These are phyloP conservation scores for Sphagnum magellanicum DNA, from an alignment of 228 moss, liverwort and hornwort genomes.

Conservation along the genomic window DNA sequence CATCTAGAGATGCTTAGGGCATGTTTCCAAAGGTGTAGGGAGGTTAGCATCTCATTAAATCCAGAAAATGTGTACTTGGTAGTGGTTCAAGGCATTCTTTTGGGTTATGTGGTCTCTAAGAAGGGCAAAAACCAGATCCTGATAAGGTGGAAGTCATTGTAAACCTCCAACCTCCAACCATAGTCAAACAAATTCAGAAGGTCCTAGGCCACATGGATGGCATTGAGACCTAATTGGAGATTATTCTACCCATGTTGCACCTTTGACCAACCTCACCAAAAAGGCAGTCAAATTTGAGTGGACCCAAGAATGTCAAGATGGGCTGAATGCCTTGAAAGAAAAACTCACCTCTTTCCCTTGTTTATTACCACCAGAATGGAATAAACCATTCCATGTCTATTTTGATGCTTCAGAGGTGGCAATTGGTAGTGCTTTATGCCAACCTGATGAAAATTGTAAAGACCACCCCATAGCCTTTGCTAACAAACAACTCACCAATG, in stretches of 20 bases:
- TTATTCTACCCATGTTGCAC: neutral
- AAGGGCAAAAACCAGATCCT: neutral
- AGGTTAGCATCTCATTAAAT: neutral
- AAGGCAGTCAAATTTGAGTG: neutral
- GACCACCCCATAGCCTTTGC: constrained; percentile 8
- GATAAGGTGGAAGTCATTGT: neutral
- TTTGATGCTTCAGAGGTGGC: neutral
- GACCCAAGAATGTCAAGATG: neutral
- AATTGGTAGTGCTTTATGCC: neutral
- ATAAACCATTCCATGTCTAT: constrained; percentile 3
- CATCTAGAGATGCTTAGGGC: neutral
- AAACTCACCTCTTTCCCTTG: neutral
- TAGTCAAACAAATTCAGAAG: neutral
- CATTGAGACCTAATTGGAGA: neutral
- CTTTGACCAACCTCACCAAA: neutral
- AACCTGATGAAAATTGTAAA: neutral
- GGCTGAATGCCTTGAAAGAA: neutral
- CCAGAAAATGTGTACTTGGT: constrained; percentile 2
- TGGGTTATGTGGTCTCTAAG: constrained; percentile 5
- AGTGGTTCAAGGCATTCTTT: neutral
- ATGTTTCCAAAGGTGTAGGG: neutral
- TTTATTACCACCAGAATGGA: neutral
- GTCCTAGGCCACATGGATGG: neutral
- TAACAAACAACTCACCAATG: neutral
- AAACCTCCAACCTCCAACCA: neutral